These are phyloP conservation scores for Thelephora terrestris DNA, from an alignment of 1,284 basidiomycete genomes.

Conservation along the genomic window DNA sequence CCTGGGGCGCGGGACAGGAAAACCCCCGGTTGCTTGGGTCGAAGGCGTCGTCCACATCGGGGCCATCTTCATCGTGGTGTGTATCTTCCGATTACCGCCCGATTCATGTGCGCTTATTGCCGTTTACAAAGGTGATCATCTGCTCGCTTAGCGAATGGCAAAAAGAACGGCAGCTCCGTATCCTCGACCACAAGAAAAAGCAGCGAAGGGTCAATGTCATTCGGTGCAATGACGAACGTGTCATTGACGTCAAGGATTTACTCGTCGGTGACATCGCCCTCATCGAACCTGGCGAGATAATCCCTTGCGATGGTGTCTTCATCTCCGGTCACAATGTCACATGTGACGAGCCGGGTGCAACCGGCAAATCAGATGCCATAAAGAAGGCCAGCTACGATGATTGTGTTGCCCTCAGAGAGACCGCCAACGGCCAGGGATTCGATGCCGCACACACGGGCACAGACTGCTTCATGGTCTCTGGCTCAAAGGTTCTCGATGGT, in stretches of 20 bases:
- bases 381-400: constrained; percentile 80
- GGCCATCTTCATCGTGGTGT: constrained; percentile 76
- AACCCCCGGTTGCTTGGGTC: constrained; percentile 87
- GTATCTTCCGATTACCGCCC: constrained; percentile 18
- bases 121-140: constrained; percentile 53
- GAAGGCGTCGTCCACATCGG: constrained; percentile 96
- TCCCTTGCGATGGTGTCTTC: constrained; percentile 95
- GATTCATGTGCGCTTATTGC: not conserved
- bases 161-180: constrained; percentile 93
- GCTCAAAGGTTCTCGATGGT: constrained; percentile 93
- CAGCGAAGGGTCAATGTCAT: constrained; percentile 90
- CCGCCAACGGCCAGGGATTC: constrained; percentile 16
- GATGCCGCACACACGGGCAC: constrained; percentile 44
- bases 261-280: constrained; percentile 91
- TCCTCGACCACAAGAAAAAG: constrained; percentile 91
- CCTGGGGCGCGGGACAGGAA: constrained; percentile 42
- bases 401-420: constrained; percentile 40
- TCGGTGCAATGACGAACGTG: constrained; percentile 69
- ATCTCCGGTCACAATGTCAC: constrained; percentile 87
- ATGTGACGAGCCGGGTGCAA: constrained; percentile 95
- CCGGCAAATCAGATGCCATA: constrained; percentile 94
- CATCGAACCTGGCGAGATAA: constrained; percentile 90
- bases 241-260: constrained; percentile 83
- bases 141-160: constrained; percentile 93
- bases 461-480: constrained; percentile 91